Evolutionary conservation across 345 rosid species (phyloP).

Genomic region (Cardamine occulta): DNA sequence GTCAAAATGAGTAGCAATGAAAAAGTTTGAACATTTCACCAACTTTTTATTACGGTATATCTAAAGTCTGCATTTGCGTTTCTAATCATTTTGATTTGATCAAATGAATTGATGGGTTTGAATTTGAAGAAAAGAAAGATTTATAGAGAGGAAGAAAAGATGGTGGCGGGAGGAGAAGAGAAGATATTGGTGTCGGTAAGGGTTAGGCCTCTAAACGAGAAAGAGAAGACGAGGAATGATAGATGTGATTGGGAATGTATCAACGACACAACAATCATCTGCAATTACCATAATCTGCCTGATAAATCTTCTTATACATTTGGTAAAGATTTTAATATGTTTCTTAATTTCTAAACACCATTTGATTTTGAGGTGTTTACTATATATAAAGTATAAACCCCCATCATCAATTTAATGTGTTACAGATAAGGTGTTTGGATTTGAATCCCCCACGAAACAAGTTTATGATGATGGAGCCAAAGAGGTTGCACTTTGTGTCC

Average conservation of each 20-base stretch:
- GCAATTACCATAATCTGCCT: conserved; percentile 49
- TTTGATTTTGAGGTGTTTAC: neutral
- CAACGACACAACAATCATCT: conserved; percentile 56
- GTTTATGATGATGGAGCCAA: conserved; percentile 71
- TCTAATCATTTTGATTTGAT: neutral
- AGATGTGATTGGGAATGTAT: conserved; percentile 79
- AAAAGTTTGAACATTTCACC: conserved; percentile 1
- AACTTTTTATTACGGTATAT: neutral
- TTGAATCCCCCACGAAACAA: conserved; percentile 50
- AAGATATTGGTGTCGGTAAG: conserved; percentile 66
- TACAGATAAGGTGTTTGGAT: conserved; percentile 69
- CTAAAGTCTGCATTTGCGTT: neutral
- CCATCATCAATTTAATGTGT: neutral
- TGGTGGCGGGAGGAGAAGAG: conserved; percentile 48
- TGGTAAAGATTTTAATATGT: conserved; percentile 46
- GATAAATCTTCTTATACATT: conserved; percentile 60
- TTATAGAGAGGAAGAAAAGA: conserved; percentile 7
- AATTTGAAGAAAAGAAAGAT: neutral
- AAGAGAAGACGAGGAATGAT: conserved; percentile 54
- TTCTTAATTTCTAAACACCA: neutral
- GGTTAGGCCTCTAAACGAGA: conserved; percentile 68
- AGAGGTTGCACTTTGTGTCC: conserved; percentile 61
- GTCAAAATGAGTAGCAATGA: conserved; percentile 35
- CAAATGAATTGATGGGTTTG: conserved; percentile 3
- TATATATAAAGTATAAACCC: neutral